Evolutionary conservation across 2,329 filamentous ascomycete genomes (phyloP).

Genomic region (Fonsecaea pedrosoi): DNA sequence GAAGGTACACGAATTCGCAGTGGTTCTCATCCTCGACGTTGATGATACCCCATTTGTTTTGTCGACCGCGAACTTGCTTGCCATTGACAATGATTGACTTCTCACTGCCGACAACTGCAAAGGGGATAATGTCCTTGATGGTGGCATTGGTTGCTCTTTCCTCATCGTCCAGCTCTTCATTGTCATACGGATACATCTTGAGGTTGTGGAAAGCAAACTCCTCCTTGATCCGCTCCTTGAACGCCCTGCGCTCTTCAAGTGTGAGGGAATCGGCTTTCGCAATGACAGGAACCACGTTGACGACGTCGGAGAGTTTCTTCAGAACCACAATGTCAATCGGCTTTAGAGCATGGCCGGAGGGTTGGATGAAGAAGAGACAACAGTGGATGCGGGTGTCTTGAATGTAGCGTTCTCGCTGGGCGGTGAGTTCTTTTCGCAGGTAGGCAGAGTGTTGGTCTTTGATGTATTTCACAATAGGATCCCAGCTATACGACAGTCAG

Average conservation of each 20-base stretch:
- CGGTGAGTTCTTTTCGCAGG: constrained; percentile 98
- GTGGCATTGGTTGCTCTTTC: constrained; percentile 91
- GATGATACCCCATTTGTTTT: constrained; percentile 99
- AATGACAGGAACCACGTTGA: constrained; percentile 98
- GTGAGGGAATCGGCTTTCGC: constrained; percentile 97
- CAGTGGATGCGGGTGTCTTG: constrained; percentile 99
- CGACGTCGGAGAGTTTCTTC: constrained; percentile 99
- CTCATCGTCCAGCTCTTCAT: constrained; percentile 97
- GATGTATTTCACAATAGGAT: constrained; percentile 99
- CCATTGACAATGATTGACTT: constrained; percentile 97
- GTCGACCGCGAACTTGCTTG: constrained; percentile 94
- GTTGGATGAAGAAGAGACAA: constrained; percentile 99
- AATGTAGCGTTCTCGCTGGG: constrained; percentile 98
- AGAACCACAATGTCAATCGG: constrained; percentile 99
- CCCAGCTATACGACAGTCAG: constrained; percentile 68
- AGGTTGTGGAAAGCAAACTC: constrained; percentile 99
- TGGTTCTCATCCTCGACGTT: constrained; percentile 99
- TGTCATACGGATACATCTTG: constrained; percentile 99
- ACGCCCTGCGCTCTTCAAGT: constrained; percentile 89
- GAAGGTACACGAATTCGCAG: constrained; percentile 98
- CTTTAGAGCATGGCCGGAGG: constrained; percentile 96
- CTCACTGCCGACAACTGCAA: constrained; percentile 97
- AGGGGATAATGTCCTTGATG: constrained; percentile 97
- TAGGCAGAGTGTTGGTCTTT: constrained; percentile 99
- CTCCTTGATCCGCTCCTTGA: constrained; percentile 99